Evolutionary conservation across 78 protist species (phyloP).

Genomic region (Chrysochromulina parva): DNA sequence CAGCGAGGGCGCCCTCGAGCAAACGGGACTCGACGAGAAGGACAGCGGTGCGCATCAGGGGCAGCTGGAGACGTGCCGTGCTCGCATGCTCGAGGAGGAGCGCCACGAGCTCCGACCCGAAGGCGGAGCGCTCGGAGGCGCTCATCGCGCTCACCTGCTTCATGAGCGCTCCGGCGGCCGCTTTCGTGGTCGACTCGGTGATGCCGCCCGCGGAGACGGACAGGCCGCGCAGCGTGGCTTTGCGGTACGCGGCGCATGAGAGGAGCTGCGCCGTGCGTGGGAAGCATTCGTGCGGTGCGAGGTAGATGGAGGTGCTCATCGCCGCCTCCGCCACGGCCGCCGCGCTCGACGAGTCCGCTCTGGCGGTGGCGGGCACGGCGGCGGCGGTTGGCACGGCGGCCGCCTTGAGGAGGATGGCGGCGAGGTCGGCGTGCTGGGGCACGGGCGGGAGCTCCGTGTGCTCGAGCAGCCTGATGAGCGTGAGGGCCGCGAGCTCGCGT

Average conservation of each 20-base stretch:
- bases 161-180: neutral
- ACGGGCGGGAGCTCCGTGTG: neutral
- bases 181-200: slow-evolving; percentile 28
- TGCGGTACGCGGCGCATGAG: neutral
- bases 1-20: neutral
- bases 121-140: neutral
- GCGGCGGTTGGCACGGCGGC: neutral
- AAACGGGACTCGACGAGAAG: neutral
- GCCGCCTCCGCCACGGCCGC: neutral
- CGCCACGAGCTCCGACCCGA: neutral
- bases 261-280: slow-evolving; percentile 24
- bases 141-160: neutral
- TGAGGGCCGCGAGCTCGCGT: neutral
- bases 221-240: slow-evolving; percentile 30
- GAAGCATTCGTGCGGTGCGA: slow-evolving; percentile 6
- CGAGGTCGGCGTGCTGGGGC: neutral
- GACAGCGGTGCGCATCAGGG: neutral
- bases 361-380: neutral
- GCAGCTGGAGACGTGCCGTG: neutral
- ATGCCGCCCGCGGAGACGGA: slow-evolving; percentile 46
- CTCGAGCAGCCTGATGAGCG: neutral
- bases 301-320: neutral
- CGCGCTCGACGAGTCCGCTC: neutral
- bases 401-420: neutral
- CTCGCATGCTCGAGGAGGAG: neutral